Evolutionary conservation across 2,329 filamentous ascomycete species (phyloP).

Genomic region (Colletotrichum sp.): DNA sequence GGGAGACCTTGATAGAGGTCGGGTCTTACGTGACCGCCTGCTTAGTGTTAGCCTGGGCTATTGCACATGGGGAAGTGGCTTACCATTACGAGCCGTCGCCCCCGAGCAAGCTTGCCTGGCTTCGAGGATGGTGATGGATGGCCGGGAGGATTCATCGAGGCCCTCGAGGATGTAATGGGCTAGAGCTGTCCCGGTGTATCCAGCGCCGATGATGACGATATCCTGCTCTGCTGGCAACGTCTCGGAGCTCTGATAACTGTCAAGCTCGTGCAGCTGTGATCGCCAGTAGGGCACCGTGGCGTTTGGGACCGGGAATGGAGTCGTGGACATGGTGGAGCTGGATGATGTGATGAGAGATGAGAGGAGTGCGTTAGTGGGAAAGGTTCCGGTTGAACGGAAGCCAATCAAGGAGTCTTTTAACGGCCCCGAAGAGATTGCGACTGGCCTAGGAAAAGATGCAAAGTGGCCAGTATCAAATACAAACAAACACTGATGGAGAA

Average conservation of each 20-base stretch:
- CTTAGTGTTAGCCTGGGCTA: neutral
- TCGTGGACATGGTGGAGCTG: neutral
- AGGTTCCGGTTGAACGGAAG: neutral
- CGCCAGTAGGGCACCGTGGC: conserved; percentile 14
- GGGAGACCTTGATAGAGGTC: conserved; percentile 12
- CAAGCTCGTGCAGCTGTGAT: conserved; percentile 4
- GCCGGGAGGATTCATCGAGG: neutral
- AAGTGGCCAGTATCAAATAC: neutral
- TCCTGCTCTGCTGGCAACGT: conserved; percentile 11
- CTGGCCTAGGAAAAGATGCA: neutral
- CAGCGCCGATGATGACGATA: conserved; percentile 20
- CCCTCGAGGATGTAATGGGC: conserved; percentile 5
- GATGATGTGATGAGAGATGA: neutral
- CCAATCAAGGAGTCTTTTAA: neutral
- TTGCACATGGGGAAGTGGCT: fast-evolving
- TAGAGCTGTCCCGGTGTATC: conserved; percentile 9
- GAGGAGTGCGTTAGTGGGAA: neutral
- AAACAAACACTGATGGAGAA: neutral
- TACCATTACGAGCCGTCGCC: conserved; percentile 18
- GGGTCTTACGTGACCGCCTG: conserved; percentile 19
- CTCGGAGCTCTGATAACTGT: conserved; percentile 16
- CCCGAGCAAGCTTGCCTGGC: conserved; percentile 19
- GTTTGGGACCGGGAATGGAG: conserved; percentile 1
- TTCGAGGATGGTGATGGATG: conserved; percentile 16
- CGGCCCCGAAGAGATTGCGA: neutral